Evolutionary conservation across 2,329 filamentous ascomycete species (phyloP), one percentile per base, ranked within the genome.

Genomic region (Zasmidium citrigriseum): DNA sequence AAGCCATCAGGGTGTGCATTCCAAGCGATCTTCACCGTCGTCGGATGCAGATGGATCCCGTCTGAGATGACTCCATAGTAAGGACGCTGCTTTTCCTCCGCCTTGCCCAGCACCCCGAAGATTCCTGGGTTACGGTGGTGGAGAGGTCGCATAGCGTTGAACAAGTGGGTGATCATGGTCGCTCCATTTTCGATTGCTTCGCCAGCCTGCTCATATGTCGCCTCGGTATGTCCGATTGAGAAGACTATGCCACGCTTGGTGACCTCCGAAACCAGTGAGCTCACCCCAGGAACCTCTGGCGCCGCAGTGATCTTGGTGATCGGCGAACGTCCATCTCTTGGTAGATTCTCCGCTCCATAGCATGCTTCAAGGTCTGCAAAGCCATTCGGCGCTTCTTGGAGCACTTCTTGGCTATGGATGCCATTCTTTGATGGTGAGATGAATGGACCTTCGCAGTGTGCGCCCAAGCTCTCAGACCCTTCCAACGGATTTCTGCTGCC

Each of bases 1-100:
- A 95, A 87, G 0, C 93, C 93, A 3, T 88, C 83, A 0, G 91
- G 91, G 70, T 96, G 90, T 0, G 91, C 88, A 65, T 90, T 90
- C 78, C 88, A 96, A 1, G 93, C 92, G 60, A 96, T 93, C 73
- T 92, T 93, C 75, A 96, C 86, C 0, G 89, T 90, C 1, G 91
- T 93, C 0, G 91, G 90, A 67, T 96, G 92, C 27, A 96, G 80
- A 72, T 97, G 93, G 62, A 96, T 91, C 20, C 93, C 93, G 71
- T 97, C 93, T 2, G 90, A 86, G 60, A 97, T 96, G 69, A 96
- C 85, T 58, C 93, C 93, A 73, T 93, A 97, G 74, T 84, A 96
- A 0, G 92, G 92, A 52, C 88, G 81, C 72, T 76, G 12, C 56
- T 70, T 61, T 61, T 71, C 64, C 54, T 68, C 76, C 73, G 69